A percentile compares a stretch with the other conserved stretches of the same genome.
Conservation (phyloP, 805 yeast species). For the Candida takata region DNA sequence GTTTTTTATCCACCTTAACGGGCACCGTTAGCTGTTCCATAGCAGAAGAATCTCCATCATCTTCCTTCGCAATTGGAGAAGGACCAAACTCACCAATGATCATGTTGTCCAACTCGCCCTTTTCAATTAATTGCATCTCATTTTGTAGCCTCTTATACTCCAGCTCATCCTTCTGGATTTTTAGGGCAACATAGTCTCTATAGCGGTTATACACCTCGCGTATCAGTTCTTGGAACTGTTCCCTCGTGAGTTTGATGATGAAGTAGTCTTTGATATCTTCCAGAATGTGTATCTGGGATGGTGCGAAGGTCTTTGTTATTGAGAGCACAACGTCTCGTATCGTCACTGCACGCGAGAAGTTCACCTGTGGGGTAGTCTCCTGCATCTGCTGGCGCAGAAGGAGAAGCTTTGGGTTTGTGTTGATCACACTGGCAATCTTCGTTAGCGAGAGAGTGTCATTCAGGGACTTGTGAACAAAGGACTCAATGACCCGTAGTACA, state of each 20-base stretch:
- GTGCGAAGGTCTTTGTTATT: constrained; percentile 18
- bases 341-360: constrained; percentile 6
- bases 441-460: constrained; percentile 19
- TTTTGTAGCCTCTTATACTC: constrained; percentile 7
- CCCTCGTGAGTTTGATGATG: constrained; percentile 15
- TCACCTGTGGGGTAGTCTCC: constrained; percentile 4
- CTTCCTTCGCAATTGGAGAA: background rate
- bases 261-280: constrained; percentile 21
- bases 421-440: constrained; percentile 18
- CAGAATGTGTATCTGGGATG: constrained; percentile 18
- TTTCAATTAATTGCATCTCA: constrained; percentile 15
- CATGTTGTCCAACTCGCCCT: constrained; percentile 16
- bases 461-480: constrained; percentile 18
- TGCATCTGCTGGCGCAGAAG: constrained; percentile 8
- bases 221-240: constrained; percentile 15
- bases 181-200: constrained; percentile 3
- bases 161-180: constrained; percentile 13
- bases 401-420: constrained; percentile 14
- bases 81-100: constrained; percentile 12
- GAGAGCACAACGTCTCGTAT: constrained; percentile 21
- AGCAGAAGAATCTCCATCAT: background rate
- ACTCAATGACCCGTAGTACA: constrained; percentile 21
- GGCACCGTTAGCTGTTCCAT: background rate
- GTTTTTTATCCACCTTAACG: background rate
- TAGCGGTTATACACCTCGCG: constrained; percentile 7